Evolutionary conservation across 495 filamentous ascomycete species (phyloP), one percentile per base, ranked within the genome.

Genomic region (Hyaloscypha bicolor): DNA sequence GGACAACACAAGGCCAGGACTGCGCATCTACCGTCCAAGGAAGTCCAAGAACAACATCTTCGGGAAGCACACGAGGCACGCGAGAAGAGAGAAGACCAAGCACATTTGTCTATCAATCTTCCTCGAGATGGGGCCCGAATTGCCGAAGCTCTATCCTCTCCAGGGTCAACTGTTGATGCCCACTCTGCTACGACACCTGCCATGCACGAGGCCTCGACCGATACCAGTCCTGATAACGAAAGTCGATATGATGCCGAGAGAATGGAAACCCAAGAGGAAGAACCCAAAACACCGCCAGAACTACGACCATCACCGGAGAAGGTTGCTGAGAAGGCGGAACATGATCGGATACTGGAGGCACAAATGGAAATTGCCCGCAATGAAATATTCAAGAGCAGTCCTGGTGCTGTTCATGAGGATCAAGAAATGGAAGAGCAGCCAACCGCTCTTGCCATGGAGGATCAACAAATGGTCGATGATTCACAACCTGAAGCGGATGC

Each of bases 211-310:
- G 74, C 72, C 0, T 80, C 84, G 1, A 78, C 82, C 2, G 81
- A 84, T 66, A 85, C 85, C 2, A 85, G 82, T 65, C 82, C 85
- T 1, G 83, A 86, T 68, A 80, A 81, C 56, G 85, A 86, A 48
- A 76, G 75, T 35, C 75, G 81, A 70, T 76, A 76, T 71, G 59
- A 68, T 70, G 45, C 72, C 45, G 75, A 77, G 59, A 62, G 66
- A 35, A 22, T 55, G 37, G 71, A 73, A 19, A 64, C 25, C 14
- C 69, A 71, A n/a, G 64, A 66, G 12, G 66, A 72, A 30, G 65
- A 71, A 25, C 30, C 55, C n/a, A 55, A 57, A 22, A 69, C 70
- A 12, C 76, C 77, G 12, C 71, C 70, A 51, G 75, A 75, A 21
- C 56, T 75, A 25, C 63, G 58, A 29, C 70, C 72, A 31, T 67